phyloP scores from a whole-genome alignment of 495 filamentous ascomycete species.

The Daldinia concentrica region DNA sequence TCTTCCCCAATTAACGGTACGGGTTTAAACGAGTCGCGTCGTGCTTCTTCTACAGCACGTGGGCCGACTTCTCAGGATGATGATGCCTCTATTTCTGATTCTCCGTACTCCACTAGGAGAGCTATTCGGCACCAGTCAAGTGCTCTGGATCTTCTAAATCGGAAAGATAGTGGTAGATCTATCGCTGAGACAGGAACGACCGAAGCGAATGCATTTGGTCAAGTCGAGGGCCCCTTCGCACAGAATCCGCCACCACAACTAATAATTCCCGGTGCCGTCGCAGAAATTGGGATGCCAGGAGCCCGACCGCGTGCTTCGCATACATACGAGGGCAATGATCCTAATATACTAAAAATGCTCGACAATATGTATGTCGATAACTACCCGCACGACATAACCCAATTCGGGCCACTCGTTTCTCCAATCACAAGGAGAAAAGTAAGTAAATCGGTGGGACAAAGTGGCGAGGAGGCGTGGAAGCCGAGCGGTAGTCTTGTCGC shows the following conservation, averaged over 20 bases:
- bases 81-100: conserved; percentile 51
- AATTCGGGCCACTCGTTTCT: conserved; percentile 83
- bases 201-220: conserved; percentile 82
- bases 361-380: conserved; percentile 91
- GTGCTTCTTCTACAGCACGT: conserved; percentile 43
- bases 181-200: conserved; percentile 84
- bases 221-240: conserved; percentile 75
- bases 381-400: conserved; percentile 80
- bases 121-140: conserved; percentile 71
- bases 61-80: conserved; percentile 46
- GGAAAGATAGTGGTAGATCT: conserved; percentile 81
- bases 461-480: conserved; percentile 72
- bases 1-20: conserved; percentile 37
- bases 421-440: conserved; percentile 71
- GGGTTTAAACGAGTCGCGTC: conserved; percentile 44
- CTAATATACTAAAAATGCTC: conserved; percentile 82
- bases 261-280: conserved; percentile 42
- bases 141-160: conserved; percentile 82
- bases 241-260: conserved; percentile 46
- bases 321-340: conserved; percentile 88
- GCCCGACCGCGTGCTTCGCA: conserved; percentile 60
- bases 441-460: conserved; percentile 60
- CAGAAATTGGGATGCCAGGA: conserved; percentile 47
- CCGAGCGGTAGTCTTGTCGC: conserved; percentile 86
- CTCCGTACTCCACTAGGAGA: conserved; percentile 52